Conservation (phyloP, 768 basidiomycete species). For the Phlegmacium glaucopus region DNA sequence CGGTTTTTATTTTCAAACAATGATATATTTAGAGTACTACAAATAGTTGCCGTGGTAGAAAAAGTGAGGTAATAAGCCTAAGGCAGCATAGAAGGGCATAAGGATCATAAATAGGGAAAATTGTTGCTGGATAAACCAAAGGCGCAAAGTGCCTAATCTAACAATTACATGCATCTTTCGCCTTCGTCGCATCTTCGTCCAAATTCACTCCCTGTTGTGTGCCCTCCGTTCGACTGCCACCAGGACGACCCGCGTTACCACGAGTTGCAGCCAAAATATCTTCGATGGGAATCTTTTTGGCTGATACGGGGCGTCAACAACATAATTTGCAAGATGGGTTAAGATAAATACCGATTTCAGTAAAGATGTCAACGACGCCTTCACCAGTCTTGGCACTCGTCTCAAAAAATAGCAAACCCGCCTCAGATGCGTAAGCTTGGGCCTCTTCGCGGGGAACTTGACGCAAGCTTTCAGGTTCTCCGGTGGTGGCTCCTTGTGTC, state of each 20-base stretch:
- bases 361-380: slow-evolving; percentile 94
- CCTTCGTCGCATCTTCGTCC: slow-evolving; percentile 61
- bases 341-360: slow-evolving; percentile 81
- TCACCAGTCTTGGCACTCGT: slow-evolving; percentile 97
- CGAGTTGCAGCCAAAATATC: slow-evolving; percentile 86
- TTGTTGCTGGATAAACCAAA: slow-evolving; percentile 14
- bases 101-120: slow-evolving; percentile 27
- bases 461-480: slow-evolving; percentile 69
- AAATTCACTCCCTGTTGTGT: slow-evolving; percentile 63
- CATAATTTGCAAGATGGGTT: background rate
- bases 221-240: slow-evolving; percentile 48
- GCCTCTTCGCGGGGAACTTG: slow-evolving; percentile 96
- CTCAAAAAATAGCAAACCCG: slow-evolving; percentile 95
- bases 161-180: slow-evolving; percentile 81
- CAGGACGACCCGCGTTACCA: slow-evolving; percentile 56
- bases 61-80: slow-evolving; percentile 8
- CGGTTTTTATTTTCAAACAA: slow-evolving; percentile 12
- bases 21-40: slow-evolving; percentile 26
- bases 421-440: slow-evolving; percentile 92
- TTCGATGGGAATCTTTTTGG: slow-evolving; percentile 78
- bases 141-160: slow-evolving; percentile 26
- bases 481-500: slow-evolving; percentile 43
- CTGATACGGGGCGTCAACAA: slow-evolving; percentile 23
- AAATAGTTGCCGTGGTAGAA: slow-evolving; percentile 20
- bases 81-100: slow-evolving; percentile 22